Evolutionary conservation across 164 flowering plant species (phyloP), one percentile per base, ranked within the genome.

Genomic region (Liriodendron chinense): DNA sequence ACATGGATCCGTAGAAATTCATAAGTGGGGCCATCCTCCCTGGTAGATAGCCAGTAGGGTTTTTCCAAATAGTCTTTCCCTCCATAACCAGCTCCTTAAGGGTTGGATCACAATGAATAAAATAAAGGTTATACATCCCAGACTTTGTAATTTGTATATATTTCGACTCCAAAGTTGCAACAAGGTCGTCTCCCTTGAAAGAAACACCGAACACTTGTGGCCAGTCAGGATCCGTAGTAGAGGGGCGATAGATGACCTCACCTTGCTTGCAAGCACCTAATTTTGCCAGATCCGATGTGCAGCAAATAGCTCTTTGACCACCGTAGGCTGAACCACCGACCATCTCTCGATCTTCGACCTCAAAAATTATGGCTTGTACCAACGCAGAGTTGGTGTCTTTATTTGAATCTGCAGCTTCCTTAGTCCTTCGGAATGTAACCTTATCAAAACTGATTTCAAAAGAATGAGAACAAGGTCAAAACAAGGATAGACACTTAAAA

Each of bases 261-360:
- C 98, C 97, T 78, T 86, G 82, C 64, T 80, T 77, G 80, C 99
- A 96, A 18, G 86, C 94, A 71, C 99, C 99, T 62, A 91, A 78
- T 80, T 94, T 96, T 50, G 96, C 93, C 47, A 94, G 96, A 88
- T 96, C 99, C 9, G 87, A 72, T 10, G 96, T 86, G 90, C 99
- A 96, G 78, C 99, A 96, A 57, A 96, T 86, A 76, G 97, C 97
- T 83, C 98, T 90, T 82, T 96, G 99, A 59, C 99, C 99, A n/a
- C 99, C 99, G 83, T 94, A 96, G 47, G 98, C 99, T 64, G 99
- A 96, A 57, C 99, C 99, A 47, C 98, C 99, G 64, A 96, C 87
- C 43, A 79, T 80, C 70, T 94, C 98, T 74, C 98, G 85, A 74
- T 96, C 99, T 77, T 92, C 99, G 65, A 96, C 98, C 85, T 96